These are phyloP conservation scores for Mycena floridula DNA, from an alignment of 768 basidiomycete species.

Conservation along the genomic window DNA sequence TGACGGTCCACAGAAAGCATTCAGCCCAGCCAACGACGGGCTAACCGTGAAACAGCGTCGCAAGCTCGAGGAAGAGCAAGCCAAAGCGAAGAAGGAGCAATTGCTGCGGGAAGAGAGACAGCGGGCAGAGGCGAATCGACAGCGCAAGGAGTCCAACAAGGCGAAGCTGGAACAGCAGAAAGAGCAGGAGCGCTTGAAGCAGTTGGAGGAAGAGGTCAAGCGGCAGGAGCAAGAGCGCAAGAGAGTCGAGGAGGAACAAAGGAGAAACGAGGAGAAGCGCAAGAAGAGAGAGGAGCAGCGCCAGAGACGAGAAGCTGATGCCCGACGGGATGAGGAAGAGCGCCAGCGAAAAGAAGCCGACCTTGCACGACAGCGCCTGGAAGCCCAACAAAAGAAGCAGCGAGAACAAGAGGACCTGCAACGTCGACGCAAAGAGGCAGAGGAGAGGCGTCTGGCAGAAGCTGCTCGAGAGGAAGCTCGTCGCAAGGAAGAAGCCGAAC, in stretches of 20 bases:
- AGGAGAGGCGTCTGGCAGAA: not conserved
- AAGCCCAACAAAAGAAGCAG: not conserved
- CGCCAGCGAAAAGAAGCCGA: no score
- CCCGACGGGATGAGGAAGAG: no score
- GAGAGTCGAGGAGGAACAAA: no score
- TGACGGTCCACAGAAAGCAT: not conserved
- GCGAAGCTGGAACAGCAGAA: not conserved
- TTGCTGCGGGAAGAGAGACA: not conserved
- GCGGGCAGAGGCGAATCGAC: not conserved
- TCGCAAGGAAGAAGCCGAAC: not conserved
- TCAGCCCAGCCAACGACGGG: not conserved
- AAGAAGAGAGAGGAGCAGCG: no score
- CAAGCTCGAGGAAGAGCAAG: not conserved
- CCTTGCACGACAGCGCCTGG: no score
- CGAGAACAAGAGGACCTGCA: not conserved
- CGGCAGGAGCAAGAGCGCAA: no score
- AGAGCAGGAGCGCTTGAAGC: not conserved
- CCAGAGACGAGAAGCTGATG: no score
- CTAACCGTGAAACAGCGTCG: not conserved
- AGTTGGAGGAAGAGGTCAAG: not conserved
- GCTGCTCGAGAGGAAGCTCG: not conserved
- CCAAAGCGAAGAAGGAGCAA: not conserved
- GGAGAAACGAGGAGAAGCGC: no score
- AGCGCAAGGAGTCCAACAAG: not conserved
- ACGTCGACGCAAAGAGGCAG: not conserved